Percentiles rank a stretch among this genome's conserved stretches.
phyloP scores from a whole-genome alignment of 1,139 yeast genomes.

The Debaryomycetaceae sp. region DNA sequence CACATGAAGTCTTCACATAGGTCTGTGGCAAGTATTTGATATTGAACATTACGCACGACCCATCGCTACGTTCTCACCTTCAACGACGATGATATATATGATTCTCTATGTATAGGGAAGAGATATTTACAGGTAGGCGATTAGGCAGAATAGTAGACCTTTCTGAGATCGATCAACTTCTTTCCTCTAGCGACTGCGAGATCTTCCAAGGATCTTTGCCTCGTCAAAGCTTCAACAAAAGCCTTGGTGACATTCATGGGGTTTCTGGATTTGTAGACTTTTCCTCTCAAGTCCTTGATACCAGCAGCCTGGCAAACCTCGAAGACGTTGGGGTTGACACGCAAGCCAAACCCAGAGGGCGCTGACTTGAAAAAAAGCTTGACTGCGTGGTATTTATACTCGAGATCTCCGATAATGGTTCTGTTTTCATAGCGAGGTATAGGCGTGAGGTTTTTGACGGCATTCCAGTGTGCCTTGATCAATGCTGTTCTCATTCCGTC shows the following conservation, averaged over 20 bases:
- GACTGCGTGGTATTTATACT: constrained; percentile 84
- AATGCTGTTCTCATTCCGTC: constrained; percentile 76
- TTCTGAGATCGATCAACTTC: constrained; percentile 89
- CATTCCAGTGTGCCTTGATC: constrained; percentile 89
- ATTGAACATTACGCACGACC: constrained; percentile 3
- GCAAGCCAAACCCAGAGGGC: constrained; percentile 90
- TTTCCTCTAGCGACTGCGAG: constrained; percentile 92
- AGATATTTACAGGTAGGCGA: not conserved
- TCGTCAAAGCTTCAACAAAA: constrained; percentile 77
- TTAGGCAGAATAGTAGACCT: constrained; percentile 70
- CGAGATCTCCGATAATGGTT: constrained; percentile 83
- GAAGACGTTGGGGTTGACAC: constrained; percentile 87
- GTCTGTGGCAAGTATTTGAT: not conserved
- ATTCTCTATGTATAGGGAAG: not conserved
- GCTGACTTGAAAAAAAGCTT: constrained; percentile 79
- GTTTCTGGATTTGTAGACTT: constrained; percentile 88
- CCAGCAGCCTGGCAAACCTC: constrained; percentile 96
- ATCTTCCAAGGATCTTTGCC: constrained; percentile 80
- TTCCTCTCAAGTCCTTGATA: constrained; percentile 87
- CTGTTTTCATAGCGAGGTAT: constrained; percentile 88
- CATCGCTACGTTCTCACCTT: not conserved
- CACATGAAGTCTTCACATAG: not conserved
- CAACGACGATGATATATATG: not conserved
- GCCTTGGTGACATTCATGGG: constrained; percentile 94
- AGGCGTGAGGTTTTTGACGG: constrained; percentile 77